Evolutionary conservation across 345 rosid species (phyloP).

Genomic region (Excoecaria agallocha): DNA sequence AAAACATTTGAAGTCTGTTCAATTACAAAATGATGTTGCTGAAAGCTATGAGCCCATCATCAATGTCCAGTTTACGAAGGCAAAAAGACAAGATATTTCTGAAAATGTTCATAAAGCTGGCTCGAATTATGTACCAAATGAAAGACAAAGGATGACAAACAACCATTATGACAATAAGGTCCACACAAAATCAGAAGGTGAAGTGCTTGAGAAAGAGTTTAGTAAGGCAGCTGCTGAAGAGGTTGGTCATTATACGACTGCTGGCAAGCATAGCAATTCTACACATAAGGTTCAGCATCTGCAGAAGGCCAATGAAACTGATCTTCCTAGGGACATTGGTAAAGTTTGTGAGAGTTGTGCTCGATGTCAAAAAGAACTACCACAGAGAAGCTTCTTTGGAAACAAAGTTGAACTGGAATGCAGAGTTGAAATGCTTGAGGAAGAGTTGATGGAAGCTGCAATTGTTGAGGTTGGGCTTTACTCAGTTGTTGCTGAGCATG

Average conservation of each 20-base stretch:
- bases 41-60: slow-evolving; percentile 26
- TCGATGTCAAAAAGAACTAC: slow-evolving; percentile 18
- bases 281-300: slow-evolving; percentile 47
- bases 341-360: slow-evolving; percentile 13
- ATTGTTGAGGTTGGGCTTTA: slow-evolving; percentile 81
- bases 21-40: slow-evolving; percentile 41
- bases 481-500: slow-evolving; percentile 88
- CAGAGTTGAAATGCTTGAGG: slow-evolving; percentile 63
- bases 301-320: slow-evolving; percentile 28
- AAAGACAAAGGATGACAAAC: slow-evolving; percentile 22
- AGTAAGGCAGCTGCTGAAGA: slow-evolving; percentile 71
- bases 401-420: slow-evolving; percentile 43
- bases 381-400: slow-evolving; percentile 25
- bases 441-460: slow-evolving; percentile 89
- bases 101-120: slow-evolving; percentile 24
- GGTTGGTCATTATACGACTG: slow-evolving; percentile 65
- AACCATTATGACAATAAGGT: slow-evolving; percentile 31
- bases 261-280: slow-evolving; percentile 69
- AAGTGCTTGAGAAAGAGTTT: slow-evolving; percentile 63
- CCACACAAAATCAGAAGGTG: slow-evolving; percentile 44
- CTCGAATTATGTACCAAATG: slow-evolving; percentile 10
- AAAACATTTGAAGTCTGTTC: slow-evolving; percentile 57
- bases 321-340: slow-evolving; percentile 20
- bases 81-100: slow-evolving; percentile 24
- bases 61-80: slow-evolving; percentile 18